Evolutionary conservation across 2,329 filamentous ascomycete species (phyloP).

Genomic region (Acephala macrosclerotiorum): DNA sequence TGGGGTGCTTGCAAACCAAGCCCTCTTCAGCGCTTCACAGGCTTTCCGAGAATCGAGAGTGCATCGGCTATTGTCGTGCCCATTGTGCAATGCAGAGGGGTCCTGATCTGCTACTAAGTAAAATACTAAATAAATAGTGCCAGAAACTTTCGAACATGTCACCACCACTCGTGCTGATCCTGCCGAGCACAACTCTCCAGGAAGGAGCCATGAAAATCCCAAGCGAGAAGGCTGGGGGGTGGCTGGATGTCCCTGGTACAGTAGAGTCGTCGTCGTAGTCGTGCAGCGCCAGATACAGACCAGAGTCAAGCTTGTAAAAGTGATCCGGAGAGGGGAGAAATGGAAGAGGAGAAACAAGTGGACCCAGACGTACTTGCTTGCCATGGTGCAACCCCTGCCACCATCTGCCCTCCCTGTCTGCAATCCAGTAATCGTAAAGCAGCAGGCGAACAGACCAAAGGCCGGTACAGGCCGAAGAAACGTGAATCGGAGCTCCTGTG

Average conservation of each 20-base stretch:
- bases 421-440: slow-evolving; percentile 10
- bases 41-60: slow-evolving; percentile 11
- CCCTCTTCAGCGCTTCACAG: neutral
- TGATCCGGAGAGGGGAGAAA: neutral
- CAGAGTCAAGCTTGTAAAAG: neutral
- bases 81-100: neutral
- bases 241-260: neutral
- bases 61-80: slow-evolving; percentile 19
- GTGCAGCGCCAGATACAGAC: slow-evolving; percentile 1
- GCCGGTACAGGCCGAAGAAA: slow-evolving; percentile 2
- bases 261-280: neutral
- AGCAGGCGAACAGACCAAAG: neutral
- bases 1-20: slow-evolving; percentile 30
- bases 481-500: neutral
- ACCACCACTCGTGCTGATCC: slow-evolving; percentile 24
- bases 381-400: slow-evolving; percentile 2
- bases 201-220: slow-evolving; percentile 3
- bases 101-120: neutral
- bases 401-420: neutral
- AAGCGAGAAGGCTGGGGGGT: neutral
- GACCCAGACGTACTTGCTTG: neutral
- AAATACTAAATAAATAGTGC: slow-evolving; percentile 13
- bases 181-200: neutral
- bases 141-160: slow-evolving; percentile 15
- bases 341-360: slow-evolving; percentile 11